A percentile compares a stretch with the other conserved stretches of the same genome.
Conservation (phyloP, 2,329 filamentous ascomycete genomes). For the Fusarium sp. region DNA sequence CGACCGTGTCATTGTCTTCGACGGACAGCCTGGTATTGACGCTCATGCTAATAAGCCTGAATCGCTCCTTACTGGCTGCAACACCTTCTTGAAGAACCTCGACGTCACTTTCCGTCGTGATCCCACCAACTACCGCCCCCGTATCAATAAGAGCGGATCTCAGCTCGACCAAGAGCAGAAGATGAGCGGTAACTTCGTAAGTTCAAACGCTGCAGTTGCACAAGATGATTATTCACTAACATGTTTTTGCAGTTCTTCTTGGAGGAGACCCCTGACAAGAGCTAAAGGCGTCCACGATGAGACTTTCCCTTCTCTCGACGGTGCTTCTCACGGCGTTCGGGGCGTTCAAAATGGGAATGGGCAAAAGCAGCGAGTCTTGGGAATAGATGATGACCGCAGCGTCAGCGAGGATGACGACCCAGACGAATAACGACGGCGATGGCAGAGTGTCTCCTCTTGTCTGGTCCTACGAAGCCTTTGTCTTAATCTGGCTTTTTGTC, state of each 20-base stretch:
- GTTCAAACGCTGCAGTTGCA: conserved; percentile 46
- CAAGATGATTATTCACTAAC: conserved; percentile 16
- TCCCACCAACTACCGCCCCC: conserved; percentile 92
- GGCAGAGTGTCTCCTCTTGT: conserved; percentile 72
- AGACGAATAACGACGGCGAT: conserved; percentile 67
- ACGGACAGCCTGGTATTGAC: conserved; percentile 89
- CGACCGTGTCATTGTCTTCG: conserved; percentile 98
- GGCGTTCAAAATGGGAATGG: conserved; percentile 59
- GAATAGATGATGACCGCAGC: conserved; percentile 57
- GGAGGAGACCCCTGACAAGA: conserved; percentile 73
- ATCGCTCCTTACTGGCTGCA: conserved; percentile 93
- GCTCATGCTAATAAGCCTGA: conserved; percentile 90
- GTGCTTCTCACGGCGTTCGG: conserved; percentile 57
- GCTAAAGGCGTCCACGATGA: conserved; percentile 57
- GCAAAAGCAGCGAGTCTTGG: conserved; percentile 45
- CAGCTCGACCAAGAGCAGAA: conserved; percentile 99
- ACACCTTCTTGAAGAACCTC: conserved; percentile 93
- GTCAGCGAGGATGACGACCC: conserved; percentile 72
- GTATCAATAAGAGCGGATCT: conserved; percentile 97
- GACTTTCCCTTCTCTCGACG: conserved; percentile 44
- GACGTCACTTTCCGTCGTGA: conserved; percentile 99
- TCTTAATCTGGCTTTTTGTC: conserved; percentile 7
- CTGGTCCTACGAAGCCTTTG: conserved; percentile 62
- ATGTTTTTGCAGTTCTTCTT: conserved; percentile 81
- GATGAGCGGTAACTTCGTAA: conserved; percentile 86